A percentile compares a stretch with the other conserved stretches of the same genome.
These are phyloP conservation scores for Phaffomyces opuntiae DNA, from an alignment of 805 yeast genomes.

Conservation along the genomic window DNA sequence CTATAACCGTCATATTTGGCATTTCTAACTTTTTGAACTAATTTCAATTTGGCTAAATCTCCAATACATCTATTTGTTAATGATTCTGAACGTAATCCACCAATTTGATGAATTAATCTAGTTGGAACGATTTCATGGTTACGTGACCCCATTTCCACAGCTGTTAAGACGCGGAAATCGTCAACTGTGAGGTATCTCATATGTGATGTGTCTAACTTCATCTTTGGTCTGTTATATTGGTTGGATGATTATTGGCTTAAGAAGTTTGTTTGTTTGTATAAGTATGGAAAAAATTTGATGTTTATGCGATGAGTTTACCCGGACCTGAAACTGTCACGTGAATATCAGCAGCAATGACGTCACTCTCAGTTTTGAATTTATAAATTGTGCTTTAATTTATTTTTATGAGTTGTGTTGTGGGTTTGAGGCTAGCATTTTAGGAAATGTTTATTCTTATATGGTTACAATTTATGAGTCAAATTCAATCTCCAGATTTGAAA, in stretches of 20 bases:
- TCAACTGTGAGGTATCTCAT: conserved; percentile 90
- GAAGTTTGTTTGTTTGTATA: neutral
- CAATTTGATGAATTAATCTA: conserved; percentile 67
- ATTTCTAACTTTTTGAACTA: conserved; percentile 73
- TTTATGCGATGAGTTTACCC: no score
- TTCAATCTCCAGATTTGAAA: no score
- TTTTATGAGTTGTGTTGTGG: no score
- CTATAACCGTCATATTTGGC: conserved; percentile 95
- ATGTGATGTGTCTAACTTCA: conserved; percentile 90
- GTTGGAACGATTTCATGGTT: conserved; percentile 96
- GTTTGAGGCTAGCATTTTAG: no score
- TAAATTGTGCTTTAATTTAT: no score
- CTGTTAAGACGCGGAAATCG: conserved; percentile 84
- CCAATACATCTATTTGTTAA: conserved; percentile 74
- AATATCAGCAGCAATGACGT: no score
- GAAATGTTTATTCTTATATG: no score
- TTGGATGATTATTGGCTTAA: neutral
- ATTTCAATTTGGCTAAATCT: conserved; percentile 79
- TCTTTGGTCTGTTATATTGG: conserved; percentile 24
- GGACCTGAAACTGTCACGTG: no score
- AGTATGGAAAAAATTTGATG: no score
- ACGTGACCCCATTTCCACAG: conserved; percentile 83
- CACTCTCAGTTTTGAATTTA: no score
- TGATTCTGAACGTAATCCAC: conserved; percentile 68
- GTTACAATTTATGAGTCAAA: no score